These are phyloP conservation scores for Clavariopsis aquatica DNA, from an alignment of 495 filamentous ascomycete species.

Conservation along the genomic window DNA sequence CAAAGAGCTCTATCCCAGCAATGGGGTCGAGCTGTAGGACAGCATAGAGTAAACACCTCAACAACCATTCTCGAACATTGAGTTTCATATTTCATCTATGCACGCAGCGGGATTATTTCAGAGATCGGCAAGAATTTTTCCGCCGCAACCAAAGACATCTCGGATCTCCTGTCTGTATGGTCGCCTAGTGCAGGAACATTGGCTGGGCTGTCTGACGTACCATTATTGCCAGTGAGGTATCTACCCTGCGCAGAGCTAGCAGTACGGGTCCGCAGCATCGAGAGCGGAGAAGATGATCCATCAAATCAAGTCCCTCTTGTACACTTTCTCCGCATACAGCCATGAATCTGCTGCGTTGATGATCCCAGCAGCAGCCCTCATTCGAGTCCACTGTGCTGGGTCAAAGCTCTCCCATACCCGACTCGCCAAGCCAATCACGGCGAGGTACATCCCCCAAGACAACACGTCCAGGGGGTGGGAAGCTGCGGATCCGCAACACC, in stretches of 20 bases:
- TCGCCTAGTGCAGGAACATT: constrained; percentile 1
- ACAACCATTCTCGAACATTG: neutral
- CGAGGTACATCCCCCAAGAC: neutral
- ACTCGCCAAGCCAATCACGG: constrained; percentile 22
- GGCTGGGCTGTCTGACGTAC: neutral
- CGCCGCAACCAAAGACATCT: neutral
- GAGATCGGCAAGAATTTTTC: neutral
- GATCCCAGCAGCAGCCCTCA: constrained; percentile 19
- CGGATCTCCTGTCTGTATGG: neutral
- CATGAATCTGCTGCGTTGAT: neutral
- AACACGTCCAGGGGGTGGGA: neutral
- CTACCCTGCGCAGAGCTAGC: constrained; percentile 7
- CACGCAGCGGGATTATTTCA: neutral
- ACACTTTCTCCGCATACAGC: constrained; percentile 21
- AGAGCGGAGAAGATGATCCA: constrained; percentile 1
- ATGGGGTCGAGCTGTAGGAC: constrained; percentile 16
- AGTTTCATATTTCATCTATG: neutral
- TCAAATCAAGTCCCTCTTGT: neutral
- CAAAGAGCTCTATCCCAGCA: constrained; percentile 11
- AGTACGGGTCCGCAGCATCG: constrained; percentile 24
- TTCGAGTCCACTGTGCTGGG: constrained; percentile 20
- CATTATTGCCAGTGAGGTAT: constrained; percentile 9
- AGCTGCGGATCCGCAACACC: constrained; percentile 30
- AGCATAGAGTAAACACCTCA: constrained; percentile 10
- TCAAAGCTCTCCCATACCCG: constrained; percentile 6